These are phyloP conservation scores for Hortaea werneckii DNA, from an alignment of 2,329 filamentous ascomycete genomes.

Conservation along the genomic window DNA sequence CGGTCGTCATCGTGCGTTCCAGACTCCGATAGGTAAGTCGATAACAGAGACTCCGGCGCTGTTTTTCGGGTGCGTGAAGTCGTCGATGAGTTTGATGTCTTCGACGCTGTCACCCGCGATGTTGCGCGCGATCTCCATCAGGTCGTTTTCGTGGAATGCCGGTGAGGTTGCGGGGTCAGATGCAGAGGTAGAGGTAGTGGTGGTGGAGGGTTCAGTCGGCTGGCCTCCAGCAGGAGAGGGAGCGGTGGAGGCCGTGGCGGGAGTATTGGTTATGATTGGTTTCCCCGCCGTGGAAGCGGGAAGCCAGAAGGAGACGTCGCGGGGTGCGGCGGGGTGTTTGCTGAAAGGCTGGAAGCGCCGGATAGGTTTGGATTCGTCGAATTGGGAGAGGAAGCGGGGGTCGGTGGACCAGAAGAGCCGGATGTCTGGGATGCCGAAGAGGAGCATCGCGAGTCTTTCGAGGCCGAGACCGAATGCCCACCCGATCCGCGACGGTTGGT, in stretches of 20 bases:
- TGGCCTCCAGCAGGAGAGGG: conserved; percentile 26
- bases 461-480: conserved; percentile 96
- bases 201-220: conserved; percentile 23
- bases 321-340: conserved; percentile 78
- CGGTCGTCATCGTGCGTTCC: conserved; percentile 79
- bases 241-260: conserved; percentile 22
- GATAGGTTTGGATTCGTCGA: conserved; percentile 43
- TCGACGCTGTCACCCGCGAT: conserved; percentile 77
- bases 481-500: conserved; percentile 63
- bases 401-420: conserved; percentile 92
- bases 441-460: conserved; percentile 91
- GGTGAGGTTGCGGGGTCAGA: conserved; percentile 25
- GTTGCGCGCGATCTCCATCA: conserved; percentile 89
- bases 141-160: conserved; percentile 82
- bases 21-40: conserved; percentile 87
- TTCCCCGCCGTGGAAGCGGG: conserved; percentile 13
- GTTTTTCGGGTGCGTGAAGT: conserved; percentile 83
- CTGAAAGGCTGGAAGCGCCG: conserved; percentile 75
- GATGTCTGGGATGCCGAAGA: conserved; percentile 94
- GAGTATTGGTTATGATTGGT: conserved; percentile 20
- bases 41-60: conserved; percentile 78
- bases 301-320: conserved; percentile 94
- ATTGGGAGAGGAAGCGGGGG: conserved; percentile 75
- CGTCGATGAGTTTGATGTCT: conserved; percentile 73
- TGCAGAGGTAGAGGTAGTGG: conserved; percentile 10